Evolutionary conservation across 2,329 filamentous ascomycete genomes (phyloP), one percentile per base, ranked within the genome.

Genomic region (Cladobotryum mycophilum): DNA sequence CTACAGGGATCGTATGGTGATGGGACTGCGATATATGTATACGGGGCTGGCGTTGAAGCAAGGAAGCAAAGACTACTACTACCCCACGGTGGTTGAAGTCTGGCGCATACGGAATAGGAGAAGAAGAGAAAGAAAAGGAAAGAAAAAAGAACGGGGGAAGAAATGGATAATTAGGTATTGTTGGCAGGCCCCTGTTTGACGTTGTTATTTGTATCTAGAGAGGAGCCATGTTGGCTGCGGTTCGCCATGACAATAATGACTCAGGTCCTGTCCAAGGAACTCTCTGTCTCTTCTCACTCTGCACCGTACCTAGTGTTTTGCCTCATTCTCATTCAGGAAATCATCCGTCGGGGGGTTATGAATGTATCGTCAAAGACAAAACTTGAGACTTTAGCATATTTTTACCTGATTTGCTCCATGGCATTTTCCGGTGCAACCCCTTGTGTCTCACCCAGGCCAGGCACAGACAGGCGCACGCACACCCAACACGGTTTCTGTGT

Each of bases 181-280:
- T 30, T 30, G 25, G 25, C 25, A 30, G 25, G 9, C 25, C 25
- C 25, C 9, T 30, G 25, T 30, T 30, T 30, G 25, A 30, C 25
- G 25, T 30, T 30, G 25, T 37, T 49, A 49, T 53, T 38, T 53
- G 51, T 53, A 47, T 52, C 44, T 56, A 55, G 45, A 49, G 38
- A 41, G 36, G 37, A 37, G 45, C 33, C 34, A 35, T 30, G 15
- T 37, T 48, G 41, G 49, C 41, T 34, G 42, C 48, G 43, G 49
- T 52, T 41, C 36, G 38, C 33, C 52, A 41, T 44, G 18, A 46
- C 49, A 36, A 48, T 48, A 51, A 49, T 48, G 45, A 48, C 11
- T 22, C 40, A 9, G 42, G 35, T 14, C 12, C 25, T 30, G 9
- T 30, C 9, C 25, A 30, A 30, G 25, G 25, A 8, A 30, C 8